A percentile compares a stretch with the other conserved stretches of the same genome.
phyloP scores from a whole-genome alignment of 768 basidiomycete genomes.

The Boletus vinaceobasis region DNA sequence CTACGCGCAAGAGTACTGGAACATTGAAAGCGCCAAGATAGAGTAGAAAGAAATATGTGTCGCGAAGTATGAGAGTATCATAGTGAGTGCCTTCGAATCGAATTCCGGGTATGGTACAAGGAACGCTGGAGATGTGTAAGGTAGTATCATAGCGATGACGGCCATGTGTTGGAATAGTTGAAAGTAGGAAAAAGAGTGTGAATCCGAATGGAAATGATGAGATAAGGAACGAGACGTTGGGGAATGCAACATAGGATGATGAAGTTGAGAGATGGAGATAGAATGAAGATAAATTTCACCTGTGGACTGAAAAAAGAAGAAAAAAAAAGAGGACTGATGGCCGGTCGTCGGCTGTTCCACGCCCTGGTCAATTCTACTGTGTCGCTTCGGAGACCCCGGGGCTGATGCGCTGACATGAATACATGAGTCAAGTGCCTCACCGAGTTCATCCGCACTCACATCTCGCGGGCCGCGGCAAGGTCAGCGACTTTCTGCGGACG shows the following conservation, averaged over 20 bases:
- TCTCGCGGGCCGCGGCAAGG: background rate
- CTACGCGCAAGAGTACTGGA: conserved; percentile 89
- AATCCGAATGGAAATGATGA: background rate
- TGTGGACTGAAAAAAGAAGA: background rate
- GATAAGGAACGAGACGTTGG: background rate
- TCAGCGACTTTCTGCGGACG: background rate
- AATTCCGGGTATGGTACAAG: conserved; percentile 6
- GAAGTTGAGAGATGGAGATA: no score
- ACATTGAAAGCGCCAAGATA: conserved; percentile 51
- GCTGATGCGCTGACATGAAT: background rate
- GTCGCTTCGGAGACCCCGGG: background rate
- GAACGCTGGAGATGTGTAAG: conserved; percentile 7
- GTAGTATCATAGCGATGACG: conserved; percentile 14
- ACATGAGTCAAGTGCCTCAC: background rate
- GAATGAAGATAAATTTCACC: no score
- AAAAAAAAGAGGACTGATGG: no score
- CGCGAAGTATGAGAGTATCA: conserved; percentile 1
- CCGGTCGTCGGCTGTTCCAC: no score
- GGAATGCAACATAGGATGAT: no score
- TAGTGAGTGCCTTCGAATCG: conserved; percentile 3
- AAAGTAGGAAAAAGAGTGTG: conserved; percentile 12
- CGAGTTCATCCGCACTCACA: conserved; percentile 10
- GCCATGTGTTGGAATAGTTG: conserved; percentile 8
- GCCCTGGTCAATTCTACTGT: background rate
- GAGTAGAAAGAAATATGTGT: conserved; percentile 13